These are phyloP conservation scores for Spathaspora boniae DNA, from an alignment of 805 yeast genomes.

Conservation along the genomic window DNA sequence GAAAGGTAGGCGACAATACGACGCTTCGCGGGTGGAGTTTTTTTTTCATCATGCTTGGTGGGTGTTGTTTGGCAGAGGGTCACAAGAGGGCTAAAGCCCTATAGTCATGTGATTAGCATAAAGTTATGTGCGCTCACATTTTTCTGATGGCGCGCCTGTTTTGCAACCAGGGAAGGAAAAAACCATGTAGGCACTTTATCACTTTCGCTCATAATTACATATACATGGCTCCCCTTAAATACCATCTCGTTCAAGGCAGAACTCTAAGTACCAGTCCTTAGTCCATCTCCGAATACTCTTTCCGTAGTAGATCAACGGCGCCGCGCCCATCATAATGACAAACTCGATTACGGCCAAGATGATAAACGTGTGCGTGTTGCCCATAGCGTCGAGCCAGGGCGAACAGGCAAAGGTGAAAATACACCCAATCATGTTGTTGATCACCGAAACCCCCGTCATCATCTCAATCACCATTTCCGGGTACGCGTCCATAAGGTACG, in stretches of 20 bases:
- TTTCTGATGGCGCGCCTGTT: neutral
- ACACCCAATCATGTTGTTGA: conserved; percentile 37
- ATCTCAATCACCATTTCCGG: conserved; percentile 40
- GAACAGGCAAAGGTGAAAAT: conserved; percentile 38
- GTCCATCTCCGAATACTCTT: conserved; percentile 31
- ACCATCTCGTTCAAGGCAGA: conserved; percentile 15
- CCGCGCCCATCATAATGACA: conserved; percentile 25
- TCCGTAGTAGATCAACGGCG: conserved; percentile 32
- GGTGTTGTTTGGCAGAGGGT: neutral
- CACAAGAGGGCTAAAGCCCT: neutral
- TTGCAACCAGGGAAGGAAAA: too few species aligned
- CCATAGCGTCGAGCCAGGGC: conserved; percentile 34
- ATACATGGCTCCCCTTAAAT: conserved; percentile 9
- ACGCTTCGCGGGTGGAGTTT: neutral
- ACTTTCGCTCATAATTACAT: neutral
- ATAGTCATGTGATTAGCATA: neutral
- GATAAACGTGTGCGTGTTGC: conserved; percentile 33
- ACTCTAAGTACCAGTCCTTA: conserved; percentile 28
- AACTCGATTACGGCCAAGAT: conserved; percentile 36
- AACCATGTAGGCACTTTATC: neutral
- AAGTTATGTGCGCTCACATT: neutral
- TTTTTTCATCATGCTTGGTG: conserved; percentile 1
- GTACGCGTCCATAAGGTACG: conserved; percentile 38
- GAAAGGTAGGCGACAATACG: too few species aligned
- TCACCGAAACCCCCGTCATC: conserved; percentile 38